phyloP scores from a whole-genome alignment of 2,329 filamentous ascomycete genomes.

The Westerdykella aurantiaca region DNA sequence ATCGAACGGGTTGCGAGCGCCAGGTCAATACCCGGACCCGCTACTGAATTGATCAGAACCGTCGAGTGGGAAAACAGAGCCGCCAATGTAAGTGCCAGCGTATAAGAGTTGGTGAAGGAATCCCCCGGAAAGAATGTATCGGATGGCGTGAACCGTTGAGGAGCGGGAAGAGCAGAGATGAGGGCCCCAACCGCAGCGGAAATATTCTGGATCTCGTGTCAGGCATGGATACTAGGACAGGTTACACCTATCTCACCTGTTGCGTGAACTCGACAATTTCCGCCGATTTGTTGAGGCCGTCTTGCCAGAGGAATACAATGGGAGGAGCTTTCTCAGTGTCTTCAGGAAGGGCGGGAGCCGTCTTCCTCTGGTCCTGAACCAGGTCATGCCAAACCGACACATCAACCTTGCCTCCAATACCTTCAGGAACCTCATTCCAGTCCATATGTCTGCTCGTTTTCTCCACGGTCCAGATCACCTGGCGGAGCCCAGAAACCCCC shows the following conservation, averaged over 20 bases:
- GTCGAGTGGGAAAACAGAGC: conserved; percentile 82
- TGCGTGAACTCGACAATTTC: conserved; percentile 80
- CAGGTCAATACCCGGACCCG: conserved; percentile 66
- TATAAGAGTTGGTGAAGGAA: conserved; percentile 71
- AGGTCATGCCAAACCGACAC: conserved; percentile 94
- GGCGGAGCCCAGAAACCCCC: conserved; percentile 61
- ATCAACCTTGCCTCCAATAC: conserved; percentile 66
- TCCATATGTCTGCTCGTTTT: conserved; percentile 87
- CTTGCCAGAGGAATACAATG: conserved; percentile 61
- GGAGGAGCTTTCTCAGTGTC: conserved; percentile 49
- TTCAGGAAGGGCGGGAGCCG: conserved; percentile 59
- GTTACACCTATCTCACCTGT: conserved; percentile 37
- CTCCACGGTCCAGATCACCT: conserved; percentile 89
- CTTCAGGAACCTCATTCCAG: conserved; percentile 83
- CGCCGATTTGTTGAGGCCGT: conserved; percentile 42
- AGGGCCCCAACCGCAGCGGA: conserved; percentile 78
- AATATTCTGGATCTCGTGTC: conserved; percentile 56
- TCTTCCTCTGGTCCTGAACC: conserved; percentile 56
- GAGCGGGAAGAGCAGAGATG: conserved; percentile 66
- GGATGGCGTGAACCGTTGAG: conserved; percentile 64
- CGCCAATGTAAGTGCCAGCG: conserved; percentile 71
- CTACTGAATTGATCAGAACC: conserved; percentile 82
- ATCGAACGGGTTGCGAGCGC: conserved; percentile 66
- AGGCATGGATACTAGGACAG: conserved; percentile 1
- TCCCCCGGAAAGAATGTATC: conserved; percentile 85